Evolutionary conservation across 2,329 filamentous ascomycete genomes (phyloP), one percentile per base, ranked within the genome.

Genomic region (Amesomyces nigricolor): DNA sequence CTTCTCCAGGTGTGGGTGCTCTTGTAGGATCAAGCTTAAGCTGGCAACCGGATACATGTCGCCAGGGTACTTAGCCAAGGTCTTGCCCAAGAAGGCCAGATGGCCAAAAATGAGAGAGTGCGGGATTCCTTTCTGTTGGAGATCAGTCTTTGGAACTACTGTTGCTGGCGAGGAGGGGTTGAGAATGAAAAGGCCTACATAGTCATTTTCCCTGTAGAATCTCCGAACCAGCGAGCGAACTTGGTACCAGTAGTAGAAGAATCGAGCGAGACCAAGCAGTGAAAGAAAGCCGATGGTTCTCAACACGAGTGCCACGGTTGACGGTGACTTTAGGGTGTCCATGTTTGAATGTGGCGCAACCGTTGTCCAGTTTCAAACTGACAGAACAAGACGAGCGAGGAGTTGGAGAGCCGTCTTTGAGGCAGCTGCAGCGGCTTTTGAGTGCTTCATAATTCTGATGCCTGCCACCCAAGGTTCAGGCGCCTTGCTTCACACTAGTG

Each of bases 101-200:
- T 72, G 69, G 9, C 69, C 70, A 10, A 70, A 60, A 14, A 71
- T 58, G 52, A 68, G 66, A 1, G 66, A 69, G 51, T 72, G 70
- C 9, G 69, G 69, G n/a, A 70, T 51, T 32, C 67, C 64, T 8
- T 67, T 64, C 70, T 71, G 29, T 39, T 8, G 54, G 9, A 9
- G 14, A n/a, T 58, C 14, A 56, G 45, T 38, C 50, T 13, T 17
- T 32, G 16, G 11, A 22, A 26, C 22, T 26, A 26, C 5, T 35
- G 32, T 13, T 35, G 32, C 32, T 35, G 11, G 8, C 9, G 32
- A 4, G 32, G 11, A 10, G 11, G 32, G 32, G 32, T 13, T 35
- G 32, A 26, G 22, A 26, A 4, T 26, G 32, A 17, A 14, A 11
- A 22, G 14, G 64, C 67, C 53, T 55, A 70, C 67, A 39, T 67